phyloP scores from a whole-genome alignment of 352 stramenopile species.

The Globisporangium perplexum region DNA sequence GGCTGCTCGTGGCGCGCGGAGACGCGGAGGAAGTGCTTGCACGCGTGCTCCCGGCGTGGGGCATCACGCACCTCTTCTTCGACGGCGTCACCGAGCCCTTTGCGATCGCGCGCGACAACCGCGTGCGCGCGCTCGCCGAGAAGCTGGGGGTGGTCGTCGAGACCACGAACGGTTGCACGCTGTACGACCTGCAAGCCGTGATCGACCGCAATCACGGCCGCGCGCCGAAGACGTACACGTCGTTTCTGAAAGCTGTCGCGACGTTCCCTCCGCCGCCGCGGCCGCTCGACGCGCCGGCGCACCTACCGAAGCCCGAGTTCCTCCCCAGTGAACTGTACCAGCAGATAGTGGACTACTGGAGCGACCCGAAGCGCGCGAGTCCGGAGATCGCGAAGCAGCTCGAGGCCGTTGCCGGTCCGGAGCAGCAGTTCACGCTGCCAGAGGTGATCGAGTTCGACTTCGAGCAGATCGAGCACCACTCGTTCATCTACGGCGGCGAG shows the following conservation, averaged over 20 bases:
- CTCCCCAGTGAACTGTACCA: constrained; percentile 56
- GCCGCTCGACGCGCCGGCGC: constrained; percentile 42
- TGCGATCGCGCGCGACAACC: constrained; percentile 71
- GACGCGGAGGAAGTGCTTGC: constrained; percentile 78
- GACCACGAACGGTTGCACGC: constrained; percentile 53
- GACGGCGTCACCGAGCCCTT: constrained; percentile 91
- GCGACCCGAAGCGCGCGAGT: constrained; percentile 2
- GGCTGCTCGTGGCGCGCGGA: constrained; percentile 69
- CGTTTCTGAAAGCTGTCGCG: constrained; percentile 50
- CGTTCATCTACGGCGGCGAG: constrained; percentile 73
- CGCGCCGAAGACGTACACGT: constrained; percentile 74
- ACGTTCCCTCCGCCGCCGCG: constrained; percentile 43
- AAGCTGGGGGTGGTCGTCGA: constrained; percentile 64
- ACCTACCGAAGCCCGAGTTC: constrained; percentile 27
- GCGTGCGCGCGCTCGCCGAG: constrained; percentile 46
- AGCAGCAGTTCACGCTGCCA: constrained; percentile 60
- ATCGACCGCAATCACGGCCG: constrained; percentile 46
- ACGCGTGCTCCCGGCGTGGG: constrained; percentile 76
- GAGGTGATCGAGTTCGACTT: constrained; percentile 66
- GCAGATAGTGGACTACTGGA: constrained; percentile 53
- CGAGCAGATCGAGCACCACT: constrained; percentile 39
- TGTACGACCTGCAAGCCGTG: constrained; percentile 67
- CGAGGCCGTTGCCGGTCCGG: constrained; percentile 38
- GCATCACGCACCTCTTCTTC: constrained; percentile 89
- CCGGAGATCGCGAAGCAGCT: constrained; percentile 27